Conservation (phyloP, 2,329 filamentous ascomycete species). For the Sarocladium oryzae region DNA sequence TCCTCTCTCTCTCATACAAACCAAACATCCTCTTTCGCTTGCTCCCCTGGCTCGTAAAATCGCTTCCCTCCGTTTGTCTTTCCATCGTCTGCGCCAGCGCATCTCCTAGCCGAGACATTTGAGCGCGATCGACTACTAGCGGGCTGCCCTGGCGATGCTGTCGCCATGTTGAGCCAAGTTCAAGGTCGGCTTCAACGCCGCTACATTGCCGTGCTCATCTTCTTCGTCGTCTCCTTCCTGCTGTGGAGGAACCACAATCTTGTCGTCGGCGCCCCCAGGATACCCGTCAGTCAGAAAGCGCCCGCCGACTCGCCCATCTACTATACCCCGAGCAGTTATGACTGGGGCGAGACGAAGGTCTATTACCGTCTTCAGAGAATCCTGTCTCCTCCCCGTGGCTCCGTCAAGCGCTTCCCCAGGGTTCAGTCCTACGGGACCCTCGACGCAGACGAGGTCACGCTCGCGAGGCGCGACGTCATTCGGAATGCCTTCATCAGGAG, state of each 20-base stretch:
- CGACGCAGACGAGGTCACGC: slow-evolving; percentile 30
- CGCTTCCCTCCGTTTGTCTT: too few relatives aligned
- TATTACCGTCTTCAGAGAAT: slow-evolving; percentile 26
- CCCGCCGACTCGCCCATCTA: slow-evolving; percentile 14
- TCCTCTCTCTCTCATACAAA: too few relatives aligned
- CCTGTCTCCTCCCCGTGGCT: slow-evolving; percentile 27
- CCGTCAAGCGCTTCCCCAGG: slow-evolving; percentile 27
- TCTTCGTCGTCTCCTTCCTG: slow-evolving; percentile 20
- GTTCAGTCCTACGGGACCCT: slow-evolving; percentile 34
- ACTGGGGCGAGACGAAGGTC: slow-evolving; percentile 29
- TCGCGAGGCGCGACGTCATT: slow-evolving; percentile 30
- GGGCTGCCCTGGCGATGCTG: slow-evolving; percentile 11
- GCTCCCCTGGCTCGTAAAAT: too few relatives aligned
- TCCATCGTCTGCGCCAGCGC: too few relatives aligned
- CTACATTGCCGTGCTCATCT: slow-evolving; percentile 23
- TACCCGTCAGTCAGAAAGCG: too few relatives aligned
- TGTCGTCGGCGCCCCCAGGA: too few relatives aligned
- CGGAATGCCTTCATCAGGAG: slow-evolving; percentile 35
- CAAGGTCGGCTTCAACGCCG: slow-evolving; percentile 27
- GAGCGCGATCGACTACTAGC: too few relatives aligned
- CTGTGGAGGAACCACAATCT: slow-evolving; percentile 16
- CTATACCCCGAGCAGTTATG: slow-evolving; percentile 30
- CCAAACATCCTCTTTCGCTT: too few relatives aligned
- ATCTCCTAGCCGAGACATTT: too few relatives aligned
- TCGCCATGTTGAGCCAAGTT: slow-evolving; percentile 23